Base-by-base conservation (phyloP, 306 rosid species). In the Prunus davidiana region DNA sequence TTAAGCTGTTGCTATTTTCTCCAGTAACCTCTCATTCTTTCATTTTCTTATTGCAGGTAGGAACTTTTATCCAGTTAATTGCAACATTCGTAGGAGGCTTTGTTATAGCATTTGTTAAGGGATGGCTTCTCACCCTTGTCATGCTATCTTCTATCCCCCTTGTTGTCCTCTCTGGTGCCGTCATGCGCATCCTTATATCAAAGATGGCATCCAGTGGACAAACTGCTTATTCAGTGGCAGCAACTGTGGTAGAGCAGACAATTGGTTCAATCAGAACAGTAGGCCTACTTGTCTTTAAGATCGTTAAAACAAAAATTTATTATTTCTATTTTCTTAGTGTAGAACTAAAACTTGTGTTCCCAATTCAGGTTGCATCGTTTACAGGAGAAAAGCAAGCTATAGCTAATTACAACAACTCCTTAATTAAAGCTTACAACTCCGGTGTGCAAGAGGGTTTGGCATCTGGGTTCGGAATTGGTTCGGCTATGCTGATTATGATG, bases 361-460 rank as follows among this genome's bases (percentile, higher is more conserved):
- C 9, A 69, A 20, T 79, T 79, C 87, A 94, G 98, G 96, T 91
- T 76, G 96, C 93, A 64, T 90, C 98, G 45, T 94, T 92, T 86
- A 94, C 98, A 1, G 97, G 98, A 66, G 98, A 94, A 82, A 92
- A 83, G 75, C 86, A 81, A 79, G 93, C 97, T 41, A 77, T 90
- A 71, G 77, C 86, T 54, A 88, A 83, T 54, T 91, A 93, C 74
- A 82, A 91, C 64, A 80, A 62, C 45, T 89, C 88, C 64, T 83
- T 93, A 19, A 69, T 72, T 57, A 76, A 82, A 77, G 91, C 96
- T 14, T 91, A 91, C 79, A 77, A 71, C 77, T 74, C 83, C 3
- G 83, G 89, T 27, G 87, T 91, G 62, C 83, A 84, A 34, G 89
- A 89, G 79, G 98, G 94, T 3, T 41, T 88, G 60, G 95, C 94